Base-by-base conservation (phyloP, 1,284 basidiomycete species). In the Sphaerobolus stellatus region DNA sequence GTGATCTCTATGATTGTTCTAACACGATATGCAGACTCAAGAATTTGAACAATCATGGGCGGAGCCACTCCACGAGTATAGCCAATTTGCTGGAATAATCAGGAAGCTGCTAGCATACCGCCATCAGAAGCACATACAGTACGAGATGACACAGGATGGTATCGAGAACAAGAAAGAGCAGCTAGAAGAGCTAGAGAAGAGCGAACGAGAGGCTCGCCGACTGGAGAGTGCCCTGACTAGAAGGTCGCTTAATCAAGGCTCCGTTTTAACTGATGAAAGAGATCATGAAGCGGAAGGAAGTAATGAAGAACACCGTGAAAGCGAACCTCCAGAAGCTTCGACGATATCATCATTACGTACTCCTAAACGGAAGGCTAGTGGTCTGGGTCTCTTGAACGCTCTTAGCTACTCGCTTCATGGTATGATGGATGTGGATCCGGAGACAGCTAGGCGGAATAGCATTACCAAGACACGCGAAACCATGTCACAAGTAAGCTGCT, bases 391-490 rank as follows among this genome's bases (percentile, higher is more conserved):
- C 25, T 68, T 99, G 40, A 94, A 87, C 64, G 96, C 97, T 6
- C 76, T 99, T 52, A 94, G 90, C 64, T 94, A 98, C 72, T 95
- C 94, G 22, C 72, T 99, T 57, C 94, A 96, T 64, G 93, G 93
- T 9, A 95, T 99, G 84, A 98, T 99, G 88, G 97, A 99, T 64
- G 91, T 92, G 6, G 97, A 99, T 73, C 95, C 97, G 1, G 97
- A 98, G 73, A 92, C 90, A 14, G 95, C 96, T 4, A 80, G 97
- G 58, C 80, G 96, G 56, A 97, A 89, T 64, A 86, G 87, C 56
- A 98, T 99, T 60, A 90, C 88, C 59, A 98, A 96, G 75, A 94
- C 94, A 2, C 81, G 92, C 64, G 97, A 99, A 72, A 87, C 85
- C 27, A 98, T 99, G 59, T 90, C 92, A 30, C 92, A 94, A 77